Evolutionary conservation across 2,329 filamentous ascomycete species (phyloP), one percentile per base, ranked within the genome.

Genomic region (Penicillium corylophilum): DNA sequence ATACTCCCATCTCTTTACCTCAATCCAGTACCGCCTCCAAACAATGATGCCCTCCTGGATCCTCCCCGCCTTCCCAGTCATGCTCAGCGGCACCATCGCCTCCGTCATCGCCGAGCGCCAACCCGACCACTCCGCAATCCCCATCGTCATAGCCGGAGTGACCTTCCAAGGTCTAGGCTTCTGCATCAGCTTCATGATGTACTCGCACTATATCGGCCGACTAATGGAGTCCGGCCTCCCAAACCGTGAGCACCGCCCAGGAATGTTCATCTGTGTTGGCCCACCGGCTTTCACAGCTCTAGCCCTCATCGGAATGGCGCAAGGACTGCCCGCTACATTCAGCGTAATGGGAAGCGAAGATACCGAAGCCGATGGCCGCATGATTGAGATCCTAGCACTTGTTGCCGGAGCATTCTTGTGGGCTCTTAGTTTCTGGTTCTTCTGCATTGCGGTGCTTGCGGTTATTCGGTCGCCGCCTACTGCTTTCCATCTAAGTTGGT

Each of bases 31-130:
- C 52, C 77, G 75, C 5, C 71, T 89, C 15, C 80, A 84, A 49
- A 83, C 81, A 35, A 88, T 89, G 82, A 88, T 87, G 78, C 87
- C 87, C 0, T 84, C 85, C 0, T 89, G 86, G 86, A 82, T 89
- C 50, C 73, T 90, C 6, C 87, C 87, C 38, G 85, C 89, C 62
- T 90, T 89, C 67, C 86, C 86, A 15, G 77, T 88, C 66, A 89
- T 90, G 87, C 76, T 90, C 8, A 81, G 80, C 1, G 87, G 87
- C 2, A 90, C 86, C 2, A 82, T 90, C 40, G 86, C 87, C 1
- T 81, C 82, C 1, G 80, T 87, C 52, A 85, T 89, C 45, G 78
- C 82, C 7, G 75, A 77, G 5, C 78, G 79, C 0, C 87, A 90
- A 55, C 82, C 84, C 0, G 70, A 79, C 1, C 68, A 75, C 7